Base-by-base conservation (phyloP, 2,329 filamentous ascomycete genomes). In the Niveomyces coronatus region DNA sequence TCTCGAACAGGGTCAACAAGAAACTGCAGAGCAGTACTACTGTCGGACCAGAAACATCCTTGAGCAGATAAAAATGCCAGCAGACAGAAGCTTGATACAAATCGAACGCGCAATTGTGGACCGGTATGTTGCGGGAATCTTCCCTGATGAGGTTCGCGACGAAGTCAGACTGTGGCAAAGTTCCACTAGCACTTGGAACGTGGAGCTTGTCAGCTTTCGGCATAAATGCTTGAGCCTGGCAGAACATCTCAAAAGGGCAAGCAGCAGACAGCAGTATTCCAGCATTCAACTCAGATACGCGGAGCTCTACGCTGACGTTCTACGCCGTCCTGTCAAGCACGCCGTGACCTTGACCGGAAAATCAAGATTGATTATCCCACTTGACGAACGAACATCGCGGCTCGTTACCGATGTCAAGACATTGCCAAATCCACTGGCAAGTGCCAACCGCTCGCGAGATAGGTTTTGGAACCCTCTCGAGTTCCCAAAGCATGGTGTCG, bases 401-500 rank as follows among this genome's bases (percentile, higher is more conserved):
- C 46, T 68, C 10, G 46, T 74, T 9, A 46, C 56, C n/a, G 58
- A 49, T n/a, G 65, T 76, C 15, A 59, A 62, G 18, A 43, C 50
- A 8, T 53, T 77, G 10, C 56, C 61, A 4, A 64, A 74, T 42
- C 48, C 61, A 3, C 63, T 66, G 7, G n/a, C n/a, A n/a, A n/a
- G n/a, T n/a, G n/a, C n/a, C n/a, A 68, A 71, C 50, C 68, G 71
- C 44, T 63, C 70, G 5, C 65, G 64, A 41, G 68, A 77, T 46
- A 65, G 63, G 20, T 74, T 72, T 52, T 63, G 61, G 42, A 71
- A 79, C 49, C 65, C 65, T 17, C 71, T 93, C 3, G 85, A 91
- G 55, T 89, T 89, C 41, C 83, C 84, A 5, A 85, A 85, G 51
- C 65, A 67, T 8, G 80, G 79, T 4, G 74, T 82, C 19, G 86